Percentiles rank a stretch among this genome's conserved stretches.
phyloP scores from a whole-genome alignment of 169 alveolate species.

The Plasmodium gonderi region DNA sequence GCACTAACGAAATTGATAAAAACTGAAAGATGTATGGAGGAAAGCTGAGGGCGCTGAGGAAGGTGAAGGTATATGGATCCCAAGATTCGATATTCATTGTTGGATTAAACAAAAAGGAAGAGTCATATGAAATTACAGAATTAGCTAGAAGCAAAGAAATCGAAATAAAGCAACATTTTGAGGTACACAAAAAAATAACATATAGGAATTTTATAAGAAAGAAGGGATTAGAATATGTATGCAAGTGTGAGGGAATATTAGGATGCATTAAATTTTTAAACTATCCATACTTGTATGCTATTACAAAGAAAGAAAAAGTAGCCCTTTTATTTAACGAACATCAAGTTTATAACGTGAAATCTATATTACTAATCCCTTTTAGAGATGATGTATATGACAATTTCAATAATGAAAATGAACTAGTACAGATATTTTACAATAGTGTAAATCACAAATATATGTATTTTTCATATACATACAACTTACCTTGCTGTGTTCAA shows the following conservation, averaged over 20 bases:
- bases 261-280: constrained; percentile 76
- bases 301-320: constrained; percentile 72
- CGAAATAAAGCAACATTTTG: background rate
- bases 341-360: constrained; percentile 71
- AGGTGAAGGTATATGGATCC: constrained; percentile 9
- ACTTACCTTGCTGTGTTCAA: constrained; percentile 77
- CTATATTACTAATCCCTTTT: constrained; percentile 77
- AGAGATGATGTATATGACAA: constrained; percentile 28
- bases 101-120: constrained; percentile 33
- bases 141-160: background rate
- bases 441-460: constrained; percentile 74
- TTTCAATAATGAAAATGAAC: constrained; percentile 59
- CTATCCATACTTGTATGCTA: constrained; percentile 76
- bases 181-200: background rate
- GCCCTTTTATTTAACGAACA: constrained; percentile 77
- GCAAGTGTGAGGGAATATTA: constrained; percentile 76
- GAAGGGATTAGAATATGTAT: background rate
- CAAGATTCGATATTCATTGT: background rate
- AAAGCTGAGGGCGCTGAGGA: background rate
- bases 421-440: constrained; percentile 74
- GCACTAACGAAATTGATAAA: background rate
- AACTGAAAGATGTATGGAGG: background rate
- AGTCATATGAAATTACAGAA: constrained; percentile 8
- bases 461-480: constrained; percentile 82
- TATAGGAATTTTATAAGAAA: constrained; percentile 10